These are phyloP conservation scores for Entophlyctis luteolus DNA, from an alignment of 192 early-diverging fungal species.

Conservation along the genomic window DNA sequence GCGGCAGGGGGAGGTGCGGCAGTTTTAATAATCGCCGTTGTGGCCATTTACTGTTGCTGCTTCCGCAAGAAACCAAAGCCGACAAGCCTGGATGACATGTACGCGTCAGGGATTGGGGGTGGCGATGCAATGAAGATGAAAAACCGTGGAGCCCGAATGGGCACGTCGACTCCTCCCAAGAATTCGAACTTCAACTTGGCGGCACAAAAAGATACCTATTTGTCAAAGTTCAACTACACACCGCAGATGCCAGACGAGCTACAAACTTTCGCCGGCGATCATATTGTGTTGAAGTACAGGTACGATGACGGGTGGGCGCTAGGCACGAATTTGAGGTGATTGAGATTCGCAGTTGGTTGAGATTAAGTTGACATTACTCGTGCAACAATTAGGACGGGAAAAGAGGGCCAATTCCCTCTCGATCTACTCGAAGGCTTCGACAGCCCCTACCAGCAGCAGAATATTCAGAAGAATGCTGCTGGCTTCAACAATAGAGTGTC, in stretches of 20 bases:
- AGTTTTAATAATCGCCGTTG: neutral
- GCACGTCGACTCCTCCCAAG: neutral
- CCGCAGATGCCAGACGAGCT: constrained; percentile 1
- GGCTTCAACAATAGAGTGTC: neutral
- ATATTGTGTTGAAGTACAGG: constrained; percentile 37
- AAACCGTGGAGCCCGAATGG: neutral
- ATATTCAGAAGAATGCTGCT: neutral
- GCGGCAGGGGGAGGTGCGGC: constrained; percentile 4
- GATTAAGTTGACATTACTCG: constrained; percentile 20
- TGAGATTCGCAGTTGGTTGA: constrained; percentile 1
- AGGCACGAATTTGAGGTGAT: neutral
- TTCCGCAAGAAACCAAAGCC: neutral
- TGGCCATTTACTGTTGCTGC: constrained; percentile 4
- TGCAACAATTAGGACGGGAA: neutral
- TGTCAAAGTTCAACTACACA: neutral
- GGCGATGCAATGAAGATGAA: neutral
- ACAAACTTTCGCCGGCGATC: constrained; percentile 28
- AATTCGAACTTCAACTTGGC: neutral
- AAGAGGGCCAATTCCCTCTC: neutral
- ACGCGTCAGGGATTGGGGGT: neutral
- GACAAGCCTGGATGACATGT: neutral
- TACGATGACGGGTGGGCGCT: constrained; percentile 44
- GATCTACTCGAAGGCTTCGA: constrained; percentile 8
- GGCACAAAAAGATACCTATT: neutral
- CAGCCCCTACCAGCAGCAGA: neutral